A percentile compares a stretch with the other conserved stretches of the same genome.
phyloP scores from a whole-genome alignment of 768 basidiomycete genomes.

The Artomyces pyxidatus region DNA sequence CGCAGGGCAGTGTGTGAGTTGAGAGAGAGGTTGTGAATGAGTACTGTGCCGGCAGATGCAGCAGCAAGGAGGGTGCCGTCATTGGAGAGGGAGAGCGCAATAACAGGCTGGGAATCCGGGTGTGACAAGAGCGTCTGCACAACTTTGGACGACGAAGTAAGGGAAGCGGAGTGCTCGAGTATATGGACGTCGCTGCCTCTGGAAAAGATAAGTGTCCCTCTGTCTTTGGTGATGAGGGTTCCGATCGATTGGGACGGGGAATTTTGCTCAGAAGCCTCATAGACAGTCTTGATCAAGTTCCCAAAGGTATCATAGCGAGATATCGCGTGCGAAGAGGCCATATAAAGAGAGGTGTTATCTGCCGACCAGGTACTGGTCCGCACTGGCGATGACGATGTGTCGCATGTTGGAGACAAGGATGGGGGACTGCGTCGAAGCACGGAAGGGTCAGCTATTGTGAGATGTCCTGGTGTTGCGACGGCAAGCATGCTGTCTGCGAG shows the following conservation, averaged over 20 bases:
- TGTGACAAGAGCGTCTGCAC: constrained; percentile 45
- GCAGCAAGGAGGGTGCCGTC: constrained; percentile 51
- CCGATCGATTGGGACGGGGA: constrained; percentile 26
- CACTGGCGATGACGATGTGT: constrained; percentile 24
- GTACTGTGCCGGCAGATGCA: constrained; percentile 40
- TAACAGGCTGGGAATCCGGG: constrained; percentile 33
- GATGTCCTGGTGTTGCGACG: constrained; percentile 38
- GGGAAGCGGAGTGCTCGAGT: constrained; percentile 36
- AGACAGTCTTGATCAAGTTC: constrained; percentile 37
- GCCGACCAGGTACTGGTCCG: constrained; percentile 46
- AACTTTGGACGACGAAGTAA: constrained; percentile 28
- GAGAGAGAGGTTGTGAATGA: constrained; percentile 52
- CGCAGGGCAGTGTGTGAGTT: constrained; percentile 47
- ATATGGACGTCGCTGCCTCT: constrained; percentile 38
- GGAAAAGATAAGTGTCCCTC: constrained; percentile 39
- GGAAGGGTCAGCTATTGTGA: constrained; percentile 39
- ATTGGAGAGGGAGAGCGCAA: constrained; percentile 49
- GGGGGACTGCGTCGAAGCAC: constrained; percentile 38
- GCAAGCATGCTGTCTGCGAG: constrained; percentile 39
- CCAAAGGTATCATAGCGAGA: constrained; percentile 44
- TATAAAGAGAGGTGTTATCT: constrained; percentile 47
- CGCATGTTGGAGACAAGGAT: constrained; percentile 25
- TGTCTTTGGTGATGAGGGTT: constrained; percentile 27
- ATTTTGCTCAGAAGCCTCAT: constrained; percentile 23
- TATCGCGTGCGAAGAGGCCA: constrained; percentile 40